Evolutionary conservation across 2,329 filamentous ascomycete genomes (phyloP).

Genomic region (Phoma herbarum): DNA sequence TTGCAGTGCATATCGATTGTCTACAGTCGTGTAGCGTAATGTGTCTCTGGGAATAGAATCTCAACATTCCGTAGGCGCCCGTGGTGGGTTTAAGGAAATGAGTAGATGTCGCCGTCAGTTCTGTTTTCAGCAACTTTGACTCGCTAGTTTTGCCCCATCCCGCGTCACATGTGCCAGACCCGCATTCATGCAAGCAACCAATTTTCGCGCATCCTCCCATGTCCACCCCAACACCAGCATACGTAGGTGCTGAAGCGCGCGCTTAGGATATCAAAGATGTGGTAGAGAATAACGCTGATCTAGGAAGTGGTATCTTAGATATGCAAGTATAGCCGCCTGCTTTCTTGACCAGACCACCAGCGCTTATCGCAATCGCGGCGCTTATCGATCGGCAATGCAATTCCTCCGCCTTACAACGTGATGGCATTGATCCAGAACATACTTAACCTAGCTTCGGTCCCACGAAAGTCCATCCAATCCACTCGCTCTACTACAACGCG

Average conservation of each 20-base stretch:
- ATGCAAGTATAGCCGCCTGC: not conserved
- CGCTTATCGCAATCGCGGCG: not conserved
- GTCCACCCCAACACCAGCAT: too few relatives aligned
- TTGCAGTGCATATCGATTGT: not conserved
- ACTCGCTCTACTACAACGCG: not conserved
- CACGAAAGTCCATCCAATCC: not conserved
- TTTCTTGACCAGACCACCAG: not conserved
- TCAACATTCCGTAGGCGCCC: not conserved
- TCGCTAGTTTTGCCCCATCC: too few relatives aligned
- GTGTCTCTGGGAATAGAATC: not conserved
- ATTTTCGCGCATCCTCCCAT: too few relatives aligned
- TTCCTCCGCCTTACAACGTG: not conserved
- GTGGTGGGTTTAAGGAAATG: not conserved
- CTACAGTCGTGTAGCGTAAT: not conserved
- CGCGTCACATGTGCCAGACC: too few relatives aligned
- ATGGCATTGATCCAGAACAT: not conserved
- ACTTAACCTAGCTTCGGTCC: slow-evolving; percentile 8
- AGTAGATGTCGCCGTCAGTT: too few relatives aligned
- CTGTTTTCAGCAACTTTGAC: too few relatives aligned
- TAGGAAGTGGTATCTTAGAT: too few relatives aligned
- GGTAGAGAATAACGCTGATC: too few relatives aligned
- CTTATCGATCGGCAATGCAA: not conserved
- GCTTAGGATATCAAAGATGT: too few relatives aligned
- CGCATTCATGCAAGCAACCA: too few relatives aligned
- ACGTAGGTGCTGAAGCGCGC: too few relatives aligned